Conservation (phyloP, 441 rosid genomes). For the Populus tomentosa region DNA sequence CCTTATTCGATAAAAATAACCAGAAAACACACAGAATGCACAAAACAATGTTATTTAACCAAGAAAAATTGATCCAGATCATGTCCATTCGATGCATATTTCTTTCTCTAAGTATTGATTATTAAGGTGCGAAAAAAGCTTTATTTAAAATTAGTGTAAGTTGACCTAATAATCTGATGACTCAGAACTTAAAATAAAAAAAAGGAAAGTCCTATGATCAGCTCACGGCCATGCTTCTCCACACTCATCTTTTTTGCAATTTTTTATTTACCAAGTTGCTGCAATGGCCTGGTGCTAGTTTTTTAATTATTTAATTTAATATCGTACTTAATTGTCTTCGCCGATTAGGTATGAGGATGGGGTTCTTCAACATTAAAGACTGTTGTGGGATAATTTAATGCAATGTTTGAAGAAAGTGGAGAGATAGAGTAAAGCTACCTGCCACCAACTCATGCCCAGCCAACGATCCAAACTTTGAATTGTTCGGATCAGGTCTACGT, state of each 20-base stretch:
- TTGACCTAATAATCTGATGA: no score
- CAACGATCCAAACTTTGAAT: no score
- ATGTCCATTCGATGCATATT: no score
- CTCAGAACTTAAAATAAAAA: no score
- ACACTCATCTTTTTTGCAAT: not conserved
- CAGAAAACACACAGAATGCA: no score
- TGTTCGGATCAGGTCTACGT: not conserved
- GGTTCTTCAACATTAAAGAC: not conserved
- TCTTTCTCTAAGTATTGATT: no score
- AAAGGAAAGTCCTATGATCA: not conserved
- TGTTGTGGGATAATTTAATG: slow-evolving; percentile 6
- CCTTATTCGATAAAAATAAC: no score
- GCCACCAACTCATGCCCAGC: not conserved
- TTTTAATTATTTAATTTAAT: no score
- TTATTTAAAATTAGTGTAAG: no score
- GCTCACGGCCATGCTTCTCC: not conserved
- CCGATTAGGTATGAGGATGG: not conserved
- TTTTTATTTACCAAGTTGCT: not conserved
- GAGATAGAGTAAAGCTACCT: not conserved
- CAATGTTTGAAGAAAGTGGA: slow-evolving; percentile 3
- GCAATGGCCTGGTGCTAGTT: not conserved
- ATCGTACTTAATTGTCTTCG: not conserved
- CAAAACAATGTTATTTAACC: no score
- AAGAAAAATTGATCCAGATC: no score
- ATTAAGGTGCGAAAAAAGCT: no score